These are phyloP conservation scores for Zanthoxylum bungeanum DNA, from an alignment of 345 rosid species.

Conservation along the genomic window DNA sequence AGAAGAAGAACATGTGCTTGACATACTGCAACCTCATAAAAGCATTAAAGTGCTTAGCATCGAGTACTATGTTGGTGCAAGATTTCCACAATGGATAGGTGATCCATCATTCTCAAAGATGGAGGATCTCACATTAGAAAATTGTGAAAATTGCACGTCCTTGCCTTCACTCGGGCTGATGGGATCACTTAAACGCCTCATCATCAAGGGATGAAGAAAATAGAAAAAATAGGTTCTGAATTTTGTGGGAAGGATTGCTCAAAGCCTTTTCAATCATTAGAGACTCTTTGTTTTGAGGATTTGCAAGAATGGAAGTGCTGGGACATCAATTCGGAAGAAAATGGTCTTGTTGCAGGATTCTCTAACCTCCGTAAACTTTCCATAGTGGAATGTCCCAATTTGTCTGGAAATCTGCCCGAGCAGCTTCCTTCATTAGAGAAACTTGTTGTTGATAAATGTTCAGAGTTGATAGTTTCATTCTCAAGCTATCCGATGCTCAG, in stretches of 20 bases:
- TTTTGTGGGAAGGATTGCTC: neutral
- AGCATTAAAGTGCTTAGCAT: neutral
- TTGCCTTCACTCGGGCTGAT: neutral
- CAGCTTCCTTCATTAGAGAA: neutral
- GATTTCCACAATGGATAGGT: neutral
- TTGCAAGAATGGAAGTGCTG: neutral
- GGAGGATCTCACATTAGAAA: neutral
- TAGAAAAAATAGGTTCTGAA: neutral
- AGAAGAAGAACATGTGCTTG: neutral
- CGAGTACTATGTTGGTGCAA: neutral
- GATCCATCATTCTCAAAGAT: neutral
- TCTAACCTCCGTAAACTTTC: neutral
- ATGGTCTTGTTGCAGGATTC: neutral
- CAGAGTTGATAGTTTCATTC: neutral
- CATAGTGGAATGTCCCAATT: neutral
- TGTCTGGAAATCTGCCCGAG: neutral
- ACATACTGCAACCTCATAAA: neutral
- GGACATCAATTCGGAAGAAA: neutral
- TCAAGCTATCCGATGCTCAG: neutral
- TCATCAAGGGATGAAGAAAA: neutral
- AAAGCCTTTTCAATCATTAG: neutral
- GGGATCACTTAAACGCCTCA: neutral
- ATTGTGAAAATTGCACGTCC: neutral
- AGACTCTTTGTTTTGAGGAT: neutral
- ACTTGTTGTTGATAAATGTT: neutral